Base-by-base conservation (phyloP, 2,329 filamentous ascomycete genomes). In the Trichophyton benhamiae region DNA sequence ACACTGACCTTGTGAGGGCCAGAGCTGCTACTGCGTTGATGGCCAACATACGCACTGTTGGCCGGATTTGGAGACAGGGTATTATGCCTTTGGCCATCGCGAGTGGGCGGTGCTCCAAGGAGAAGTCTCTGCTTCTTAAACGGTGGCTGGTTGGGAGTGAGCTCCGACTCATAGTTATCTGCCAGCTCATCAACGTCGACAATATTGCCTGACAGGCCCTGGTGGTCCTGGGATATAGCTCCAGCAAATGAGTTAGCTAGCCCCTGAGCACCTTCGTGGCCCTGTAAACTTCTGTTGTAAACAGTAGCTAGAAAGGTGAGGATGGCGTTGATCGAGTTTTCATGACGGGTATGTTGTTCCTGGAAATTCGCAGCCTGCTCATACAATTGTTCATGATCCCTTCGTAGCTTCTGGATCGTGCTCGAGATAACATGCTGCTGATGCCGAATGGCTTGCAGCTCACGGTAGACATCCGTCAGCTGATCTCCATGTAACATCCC, bases 271-370 rank as follows among this genome's bases (percentile, higher is more conserved):
- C 83, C 82, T 36, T 85, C 86, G 67, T 92, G 87, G 41, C 91
- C 89, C 71, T 96, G 91, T 58, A 99, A 77, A 65, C 90, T 95
- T 69, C 95, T 87, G 65, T 95, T 88, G 76, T 97, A 99, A 48
- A 99, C 92, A 11, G 95, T 97, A 53, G 92, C 94, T 20, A 99
- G 81, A 73, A 99, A 97, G 58, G 91, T 95, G 48, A 99, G 81
- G 64, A 99, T 97, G n/a, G 92, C 92, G 70, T 96, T 97, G 75
- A 99, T 97, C 0, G 92, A 96, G 71, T 92, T 96, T 72, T 99
- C 94, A 70, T 99, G 94, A n/a, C 94, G 86, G 67, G 92, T 91
- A 70, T 97, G 92, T 71, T 95, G 85, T 63, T 84, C 88, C 73
- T 97, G 91, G 71, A 96, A 96, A 62, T 88, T 86, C 52, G 88